phyloP scores from a whole-genome alignment of 2,329 filamentous ascomycete genomes.

The Escovopsis sp. region DNA sequence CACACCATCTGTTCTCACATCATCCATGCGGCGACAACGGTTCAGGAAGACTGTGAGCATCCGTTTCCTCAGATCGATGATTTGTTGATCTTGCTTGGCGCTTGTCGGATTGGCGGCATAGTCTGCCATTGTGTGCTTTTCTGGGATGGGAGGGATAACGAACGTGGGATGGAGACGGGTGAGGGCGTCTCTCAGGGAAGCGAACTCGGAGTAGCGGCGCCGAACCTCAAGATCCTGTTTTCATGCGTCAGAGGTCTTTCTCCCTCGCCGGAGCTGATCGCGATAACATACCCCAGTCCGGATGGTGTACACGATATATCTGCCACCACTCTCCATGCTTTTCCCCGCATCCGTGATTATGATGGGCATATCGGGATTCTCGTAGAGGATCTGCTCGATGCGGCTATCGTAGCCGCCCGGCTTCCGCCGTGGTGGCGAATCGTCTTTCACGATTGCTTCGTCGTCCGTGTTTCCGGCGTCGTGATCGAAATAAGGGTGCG shows the following conservation, averaged over 20 bases:
- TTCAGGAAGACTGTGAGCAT: constrained; percentile 96
- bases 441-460: constrained; percentile 27
- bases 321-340: constrained; percentile 78
- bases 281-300: constrained; percentile 60
- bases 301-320: constrained; percentile 96
- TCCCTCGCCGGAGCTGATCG: neutral
- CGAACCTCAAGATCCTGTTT: constrained; percentile 83
- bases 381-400: constrained; percentile 94
- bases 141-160: constrained; percentile 90
- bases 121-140: constrained; percentile 98
- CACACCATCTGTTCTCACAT: constrained; percentile 81
- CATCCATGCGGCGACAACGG: constrained; percentile 81
- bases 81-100: constrained; percentile 92
- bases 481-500: constrained; percentile 16
- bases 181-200: constrained; percentile 75
- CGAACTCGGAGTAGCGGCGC: constrained; percentile 91
- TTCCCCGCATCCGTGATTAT: constrained; percentile 92
- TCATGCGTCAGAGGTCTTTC: constrained; percentile 1
- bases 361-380: constrained; percentile 81
- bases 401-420: constrained; percentile 87
- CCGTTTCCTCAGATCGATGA: constrained; percentile 90
- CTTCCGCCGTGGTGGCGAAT: constrained; percentile 45
- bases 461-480: constrained; percentile 27
- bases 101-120: constrained; percentile 97
- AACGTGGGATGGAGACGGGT: constrained; percentile 88